Conservation (phyloP, 1,284 basidiomycete genomes). For the Sporisorium graminicola region DNA sequence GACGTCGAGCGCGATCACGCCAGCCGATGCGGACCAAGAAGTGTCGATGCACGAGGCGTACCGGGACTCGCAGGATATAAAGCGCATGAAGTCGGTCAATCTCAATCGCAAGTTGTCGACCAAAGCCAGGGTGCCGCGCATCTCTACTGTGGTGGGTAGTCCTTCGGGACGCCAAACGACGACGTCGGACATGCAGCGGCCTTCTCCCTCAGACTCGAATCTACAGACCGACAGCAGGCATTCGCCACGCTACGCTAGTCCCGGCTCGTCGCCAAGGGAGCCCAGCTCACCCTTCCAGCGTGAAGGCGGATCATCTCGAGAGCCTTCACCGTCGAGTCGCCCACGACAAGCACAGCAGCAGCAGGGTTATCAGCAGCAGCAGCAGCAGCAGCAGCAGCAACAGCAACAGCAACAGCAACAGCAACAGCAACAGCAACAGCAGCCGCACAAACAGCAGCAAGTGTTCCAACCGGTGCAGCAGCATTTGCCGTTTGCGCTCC, state of each 20-base stretch:
- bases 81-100: slow-evolving; percentile 86
- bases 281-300: slow-evolving; percentile 39
- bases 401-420: slow-evolving; percentile 39
- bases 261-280: slow-evolving; percentile 33
- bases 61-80: slow-evolving; percentile 87
- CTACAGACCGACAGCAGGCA: slow-evolving; percentile 33
- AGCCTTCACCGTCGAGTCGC: slow-evolving; percentile 34
- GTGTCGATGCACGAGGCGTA: slow-evolving; percentile 74
- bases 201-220: slow-evolving; percentile 46
- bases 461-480: slow-evolving; percentile 43
- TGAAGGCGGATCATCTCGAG: slow-evolving; percentile 31
- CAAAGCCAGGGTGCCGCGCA: slow-evolving; percentile 88
- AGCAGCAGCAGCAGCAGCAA: slow-evolving; percentile 13
- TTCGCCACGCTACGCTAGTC: slow-evolving; percentile 39
- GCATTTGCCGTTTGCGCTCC: slow-evolving; percentile 41
- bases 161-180: slow-evolving; percentile 76
- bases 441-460: slow-evolving; percentile 28
- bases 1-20: slow-evolving; percentile 2
- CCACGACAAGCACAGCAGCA: slow-evolving; percentile 26
- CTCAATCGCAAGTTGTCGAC: slow-evolving; percentile 94
- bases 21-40: slow-evolving; percentile 31
- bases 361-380: slow-evolving; percentile 33
- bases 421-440: slow-evolving; percentile 28
- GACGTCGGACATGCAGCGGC: slow-evolving; percentile 47
- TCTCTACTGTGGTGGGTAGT: slow-evolving; percentile 94